Base-by-base conservation (phyloP, 441 rosid genomes). In the Brassica balearica region DNA sequence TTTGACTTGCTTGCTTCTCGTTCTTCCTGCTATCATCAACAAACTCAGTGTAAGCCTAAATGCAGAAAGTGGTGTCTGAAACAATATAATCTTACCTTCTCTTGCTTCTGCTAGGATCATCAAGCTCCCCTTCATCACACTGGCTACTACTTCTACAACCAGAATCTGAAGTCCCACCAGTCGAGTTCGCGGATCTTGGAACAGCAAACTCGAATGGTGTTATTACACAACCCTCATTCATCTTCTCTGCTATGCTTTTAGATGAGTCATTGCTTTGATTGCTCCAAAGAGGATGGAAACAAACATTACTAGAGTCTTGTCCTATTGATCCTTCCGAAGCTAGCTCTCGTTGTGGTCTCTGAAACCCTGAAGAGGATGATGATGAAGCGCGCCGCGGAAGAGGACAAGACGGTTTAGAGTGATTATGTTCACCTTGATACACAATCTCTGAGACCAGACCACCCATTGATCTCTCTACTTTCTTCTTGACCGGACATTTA, bases 371-470 rank as follows among this genome's bases (percentile, higher is more conserved):
- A 15, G 77, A 78, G 8, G 72, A 27, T 60, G 78, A 68, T 65
- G 82, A 65, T 0, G 83, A 80, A 34, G 77, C 65, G 0, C 80
- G 51, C 58, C 80, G 76, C 9, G 80, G 79, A 65, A 75, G 83
- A 22, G 83, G 80, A 20, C 80, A 76, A 5, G 80, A 66, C 23
- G 98, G 97, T 81, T 93, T 95, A 5, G 81, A 71, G 71, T 95
- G 99, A 72, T 85, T 92, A 80, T 95, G 99, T 46, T 92, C 99
- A 23, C 98, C 97, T 75, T 89, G 92, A 82, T 95, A 95, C 12
- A 95, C 97, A 68, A 95, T 90, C 81, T 93, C 99, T 51, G 97
- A 92, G 19, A 93, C 93, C 74, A 88, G 91, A 14, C 98, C 95
- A 69, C 89, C 93, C 20, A 86, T 76, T 64, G 97, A 92, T 69